phyloP scores from a whole-genome alignment of 2,329 filamentous ascomycete species.

The Venturia oleaginea region DNA sequence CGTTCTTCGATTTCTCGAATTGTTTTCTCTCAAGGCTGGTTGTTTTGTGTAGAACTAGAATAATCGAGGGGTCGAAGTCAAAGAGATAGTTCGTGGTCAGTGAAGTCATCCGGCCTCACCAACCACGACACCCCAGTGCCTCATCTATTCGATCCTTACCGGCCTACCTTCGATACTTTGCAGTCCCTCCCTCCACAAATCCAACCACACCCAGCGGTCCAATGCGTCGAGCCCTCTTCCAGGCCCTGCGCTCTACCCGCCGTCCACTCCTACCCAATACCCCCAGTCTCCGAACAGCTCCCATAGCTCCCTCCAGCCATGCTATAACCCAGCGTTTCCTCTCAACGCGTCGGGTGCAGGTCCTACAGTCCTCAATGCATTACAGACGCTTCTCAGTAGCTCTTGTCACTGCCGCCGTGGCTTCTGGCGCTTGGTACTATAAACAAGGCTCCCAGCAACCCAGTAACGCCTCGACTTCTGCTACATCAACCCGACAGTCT shows the following conservation, averaged over 20 bases:
- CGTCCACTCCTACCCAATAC: slow-evolving; percentile 52
- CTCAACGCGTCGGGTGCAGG: not conserved
- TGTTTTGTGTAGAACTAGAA: not conserved
- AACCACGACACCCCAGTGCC: not conserved
- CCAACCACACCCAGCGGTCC: slow-evolving; percentile 20
- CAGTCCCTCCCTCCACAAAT: not conserved
- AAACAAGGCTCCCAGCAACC: not conserved
- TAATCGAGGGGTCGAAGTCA: too few relatives aligned
- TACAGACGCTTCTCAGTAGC: slow-evolving; percentile 58
- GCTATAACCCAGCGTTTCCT: not conserved
- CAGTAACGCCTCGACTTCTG: not conserved
- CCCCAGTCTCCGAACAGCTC: slow-evolving; percentile 36
- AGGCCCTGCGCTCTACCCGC: slow-evolving; percentile 59
- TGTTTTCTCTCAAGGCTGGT: not conserved
- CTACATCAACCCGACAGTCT: not conserved
- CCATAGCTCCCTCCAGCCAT: slow-evolving; percentile 6
- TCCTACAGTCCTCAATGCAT: slow-evolving; percentile 65
- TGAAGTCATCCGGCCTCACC: not conserved
- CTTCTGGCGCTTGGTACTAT: slow-evolving; percentile 65
- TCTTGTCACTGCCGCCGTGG: slow-evolving; percentile 57
- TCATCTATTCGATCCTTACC: not conserved
- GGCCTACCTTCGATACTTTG: not conserved
- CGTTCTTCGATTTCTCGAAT: not conserved
- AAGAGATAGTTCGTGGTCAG: not conserved
- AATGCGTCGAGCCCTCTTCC: slow-evolving; percentile 67